These are phyloP conservation scores for Rhodotorula sp. DNA, from an alignment of 1,284 basidiomycete genomes.

Conservation along the genomic window DNA sequence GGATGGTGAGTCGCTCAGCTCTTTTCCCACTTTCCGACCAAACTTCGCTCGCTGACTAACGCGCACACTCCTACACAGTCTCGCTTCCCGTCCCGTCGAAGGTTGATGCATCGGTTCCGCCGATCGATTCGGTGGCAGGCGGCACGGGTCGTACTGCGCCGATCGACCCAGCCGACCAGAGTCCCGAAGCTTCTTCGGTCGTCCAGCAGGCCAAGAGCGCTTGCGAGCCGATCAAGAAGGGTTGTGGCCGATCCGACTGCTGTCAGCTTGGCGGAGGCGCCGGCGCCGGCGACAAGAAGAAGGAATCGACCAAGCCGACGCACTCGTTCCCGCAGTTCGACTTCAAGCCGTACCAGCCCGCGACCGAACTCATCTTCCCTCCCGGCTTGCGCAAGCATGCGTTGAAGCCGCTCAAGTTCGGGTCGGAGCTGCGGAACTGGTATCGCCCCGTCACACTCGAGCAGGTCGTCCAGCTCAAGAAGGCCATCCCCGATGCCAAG, in stretches of 20 bases:
- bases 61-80: constrained; percentile 2
- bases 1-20: constrained; percentile 9
- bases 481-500: constrained; percentile 30
- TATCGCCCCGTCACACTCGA: constrained; percentile 37
- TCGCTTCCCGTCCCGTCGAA: constrained; percentile 23
- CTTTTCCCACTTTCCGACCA: not conserved
- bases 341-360: constrained; percentile 48
- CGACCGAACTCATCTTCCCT: constrained; percentile 49
- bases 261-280: constrained; percentile 28
- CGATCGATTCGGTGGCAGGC: constrained; percentile 25
- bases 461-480: constrained; percentile 34
- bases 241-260: constrained; percentile 40
- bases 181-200: constrained; percentile 8
- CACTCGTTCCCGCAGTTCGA: constrained; percentile 41
- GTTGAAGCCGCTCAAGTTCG: constrained; percentile 35
- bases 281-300: not conserved
- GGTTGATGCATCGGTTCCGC: constrained; percentile 8
- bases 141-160: constrained; percentile 25
- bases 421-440: constrained; percentile 24
- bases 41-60: too few species aligned
- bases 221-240: constrained; percentile 17
- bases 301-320: constrained; percentile 9
- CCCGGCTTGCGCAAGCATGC: constrained; percentile 44
- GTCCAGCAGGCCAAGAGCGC: not conserved
- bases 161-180: not conserved